Base-by-base conservation (phyloP, 177 flowering plant genomes). In the Telopea speciosissima region DNA sequence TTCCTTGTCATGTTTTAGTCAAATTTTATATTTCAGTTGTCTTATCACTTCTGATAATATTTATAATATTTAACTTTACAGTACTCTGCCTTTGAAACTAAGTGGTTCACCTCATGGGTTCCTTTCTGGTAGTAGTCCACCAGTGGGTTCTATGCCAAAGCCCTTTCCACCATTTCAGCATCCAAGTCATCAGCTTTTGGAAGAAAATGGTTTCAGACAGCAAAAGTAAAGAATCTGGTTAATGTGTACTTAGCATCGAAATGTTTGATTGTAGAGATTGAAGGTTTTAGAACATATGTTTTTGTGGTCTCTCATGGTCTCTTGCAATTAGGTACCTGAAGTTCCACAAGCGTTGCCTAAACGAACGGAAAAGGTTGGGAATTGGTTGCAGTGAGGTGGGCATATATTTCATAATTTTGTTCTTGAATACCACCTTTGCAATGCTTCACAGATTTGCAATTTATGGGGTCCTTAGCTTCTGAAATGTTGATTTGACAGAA, bases 331-430 rank as follows among this genome's bases (percentile, higher is more conserved):
- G 99, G 97, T 95, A 95, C 82, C 73, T 81, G 79, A 95, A 92
- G 81, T 95, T 66, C 78, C 87, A 83, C 62, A 91, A 92, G 72
- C 87, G 92, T 24, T 92, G 97, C 83, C 77, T 95, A 23, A 86
- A 58, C 79, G 97, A 95, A 17, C 82, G 97, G 60, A 95, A 89
- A 85, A 95, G 84, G 76, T 60, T 85, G 77, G 97, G 99, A 54
- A 81, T 91, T 67, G 99, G 99, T 72, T 91, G 97, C 84, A 95
- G 99, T 78, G 96, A 95, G 99, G 99, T 92, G 31, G 56, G 75
- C 22, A 33, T 73, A 24, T 65, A 63, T 65, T 26, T 66, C 65
- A 70, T 36, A 54, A 36, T 54, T 54, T 67, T 45, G 17, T 54
- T 24, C 7, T 31, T n/a, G 62, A 44, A 65, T 13, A 25, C 24